Evolutionary conservation across 1,284 basidiomycete species (phyloP).

Genomic region (Pseudozyma sp.): DNA sequence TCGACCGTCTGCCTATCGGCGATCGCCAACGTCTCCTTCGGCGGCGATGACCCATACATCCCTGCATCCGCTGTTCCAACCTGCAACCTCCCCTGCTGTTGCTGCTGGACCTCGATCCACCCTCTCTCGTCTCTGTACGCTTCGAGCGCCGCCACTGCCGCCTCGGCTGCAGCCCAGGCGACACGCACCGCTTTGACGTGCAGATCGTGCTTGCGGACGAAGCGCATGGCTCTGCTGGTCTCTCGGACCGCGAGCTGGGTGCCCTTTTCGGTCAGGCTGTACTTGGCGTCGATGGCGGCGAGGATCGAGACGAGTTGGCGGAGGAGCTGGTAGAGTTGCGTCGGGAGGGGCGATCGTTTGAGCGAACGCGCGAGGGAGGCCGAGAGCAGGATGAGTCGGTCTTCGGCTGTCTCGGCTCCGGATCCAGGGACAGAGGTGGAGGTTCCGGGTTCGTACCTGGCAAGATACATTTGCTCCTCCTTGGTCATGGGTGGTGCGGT

Average conservation of each 20-base stretch:
- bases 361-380: constrained; percentile 47
- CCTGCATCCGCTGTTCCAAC: not conserved
- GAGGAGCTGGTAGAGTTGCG: constrained; percentile 40
- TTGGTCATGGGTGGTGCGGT: constrained; percentile 5
- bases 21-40: constrained; percentile 8
- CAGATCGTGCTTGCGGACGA: constrained; percentile 45
- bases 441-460: not conserved
- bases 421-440: not conserved
- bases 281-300: constrained; percentile 32
- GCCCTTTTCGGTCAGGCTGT: constrained; percentile 34
- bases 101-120: constrained; percentile 24
- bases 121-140: constrained; percentile 51
- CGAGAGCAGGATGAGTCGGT: constrained; percentile 46
- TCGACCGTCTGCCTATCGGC: constrained; percentile 2
- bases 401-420: constrained; percentile 28
- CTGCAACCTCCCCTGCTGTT: not conserved
- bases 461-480: constrained; percentile 25
- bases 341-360: constrained; percentile 50
- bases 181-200: constrained; percentile 51
- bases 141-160: constrained; percentile 51
- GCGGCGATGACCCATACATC: not conserved
- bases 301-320: constrained; percentile 38
- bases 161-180: constrained; percentile 48
- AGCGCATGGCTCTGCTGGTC: constrained; percentile 43
- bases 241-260: constrained; percentile 47